phyloP scores from a whole-genome alignment of 139 green algal genomes.

The Picochlorum sp. region DNA sequence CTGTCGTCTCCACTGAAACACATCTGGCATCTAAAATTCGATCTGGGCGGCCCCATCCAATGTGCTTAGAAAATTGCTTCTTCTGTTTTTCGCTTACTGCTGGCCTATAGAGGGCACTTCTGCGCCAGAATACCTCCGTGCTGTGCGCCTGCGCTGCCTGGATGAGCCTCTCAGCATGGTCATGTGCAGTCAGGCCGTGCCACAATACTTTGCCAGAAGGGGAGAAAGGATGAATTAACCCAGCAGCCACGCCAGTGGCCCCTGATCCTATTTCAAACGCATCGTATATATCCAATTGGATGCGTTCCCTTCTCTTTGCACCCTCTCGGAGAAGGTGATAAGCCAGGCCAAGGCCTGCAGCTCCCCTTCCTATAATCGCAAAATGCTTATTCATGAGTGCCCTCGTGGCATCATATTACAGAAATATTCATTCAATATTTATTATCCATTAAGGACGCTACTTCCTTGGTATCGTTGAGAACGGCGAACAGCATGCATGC shows the following conservation, averaged over 20 bases:
- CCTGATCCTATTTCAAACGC: conserved; percentile 62
- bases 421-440: too few species aligned
- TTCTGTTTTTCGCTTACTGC: conserved; percentile 38
- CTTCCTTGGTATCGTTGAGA: too few species aligned
- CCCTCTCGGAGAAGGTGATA: conserved; percentile 51
- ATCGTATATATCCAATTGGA: conserved; percentile 69
- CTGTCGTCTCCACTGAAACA: too few species aligned
- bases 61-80: conserved; percentile 20
- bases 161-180: conserved; percentile 36
- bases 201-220: conserved; percentile 64
- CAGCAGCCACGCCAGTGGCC: conserved; percentile 70
- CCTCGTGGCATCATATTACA: neutral
- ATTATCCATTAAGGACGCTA: too few species aligned
- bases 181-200: conserved; percentile 39
- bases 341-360: conserved; percentile 63
- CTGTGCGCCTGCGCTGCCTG: conserved; percentile 24
- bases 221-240: conserved; percentile 81
- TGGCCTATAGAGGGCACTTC: conserved; percentile 38
- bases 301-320: neutral
- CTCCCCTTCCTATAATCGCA: conserved; percentile 70
- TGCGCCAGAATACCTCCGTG: conserved; percentile 22
- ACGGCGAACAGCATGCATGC: conserved; percentile 2
- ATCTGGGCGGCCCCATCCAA: too few species aligned
- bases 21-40: too few species aligned
- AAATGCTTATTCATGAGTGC: conserved; percentile 8